Base-by-base conservation (phyloP, 192 early-diverging fungal genomes). In the Linnemannia exigua region DNA sequence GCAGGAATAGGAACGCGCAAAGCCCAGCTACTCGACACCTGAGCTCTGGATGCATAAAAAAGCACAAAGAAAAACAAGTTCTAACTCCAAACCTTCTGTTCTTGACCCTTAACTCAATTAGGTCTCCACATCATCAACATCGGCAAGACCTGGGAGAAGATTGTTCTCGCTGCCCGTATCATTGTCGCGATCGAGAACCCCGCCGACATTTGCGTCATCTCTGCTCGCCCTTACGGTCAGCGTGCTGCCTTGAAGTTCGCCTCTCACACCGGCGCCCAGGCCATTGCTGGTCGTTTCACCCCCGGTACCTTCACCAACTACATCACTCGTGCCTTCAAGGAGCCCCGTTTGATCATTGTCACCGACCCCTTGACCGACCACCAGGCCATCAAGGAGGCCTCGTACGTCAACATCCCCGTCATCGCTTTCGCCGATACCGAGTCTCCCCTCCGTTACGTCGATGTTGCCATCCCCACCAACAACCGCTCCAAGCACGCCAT, bases 261-360 rank as follows among this genome's bases (percentile, higher is more conserved):
- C 76, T 95, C 95, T 82, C 96, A 99, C 96, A 99, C 97, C 87
- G 98, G 98, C 84, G 97, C 97, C 80, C 96, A 99, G 92, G 98
- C 98, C 88, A 97, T 99, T 80, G 98, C 98, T 72, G 99, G 99
- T 90, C 96, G 98, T 90, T 99, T 99, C 96, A 99, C 99, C 87
- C 99, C 99, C 80, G 99, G 99, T 95, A 99, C 97, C 92, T 99
- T 99, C 93, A 99, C 99, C 89, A 99, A 99, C 94, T 99, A 99
- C 95, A 99, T 98, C 91, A 99, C 99, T 88, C 96, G 97, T 85
- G 94, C 97, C 81, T 99, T 99, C 97, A 96, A 97, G 93, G 99
- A 99, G 92, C 99, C 99, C 87, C 96, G 99, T 80, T 92, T 99
- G 87, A 96, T 99, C 81, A 93, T 99, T 80, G 96, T 97, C 77